These are phyloP conservation scores for Clitopilus hobsonii DNA, from an alignment of 768 basidiomycete species.

Conservation along the genomic window DNA sequence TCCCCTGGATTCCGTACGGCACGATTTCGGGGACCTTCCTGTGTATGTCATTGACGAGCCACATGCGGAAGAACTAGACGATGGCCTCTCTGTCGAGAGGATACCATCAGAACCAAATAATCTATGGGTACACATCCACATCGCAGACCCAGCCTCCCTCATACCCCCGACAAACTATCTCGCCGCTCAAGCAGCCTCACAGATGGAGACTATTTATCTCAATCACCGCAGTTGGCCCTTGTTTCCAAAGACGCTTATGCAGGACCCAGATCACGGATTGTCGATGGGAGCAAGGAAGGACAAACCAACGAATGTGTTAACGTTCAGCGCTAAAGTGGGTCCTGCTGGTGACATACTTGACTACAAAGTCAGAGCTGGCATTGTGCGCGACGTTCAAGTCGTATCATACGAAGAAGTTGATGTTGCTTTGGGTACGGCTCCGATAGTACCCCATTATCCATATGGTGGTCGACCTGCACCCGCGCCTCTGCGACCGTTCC, in stretches of 20 bases:
- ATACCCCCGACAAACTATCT: conserved; percentile 69
- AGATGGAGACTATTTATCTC: conserved; percentile 58
- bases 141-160: conserved; percentile 86
- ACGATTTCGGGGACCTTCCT: conserved; percentile 78
- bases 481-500: conserved; percentile 2
- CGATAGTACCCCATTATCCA: conserved; percentile 26
- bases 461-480: conserved; percentile 30
- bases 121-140: conserved; percentile 84
- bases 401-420: conserved; percentile 72
- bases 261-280: conserved; percentile 34
- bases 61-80: conserved; percentile 83
- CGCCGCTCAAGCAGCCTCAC: conserved; percentile 49
- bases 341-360: conserved; percentile 62
- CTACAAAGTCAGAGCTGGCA: conserved; percentile 61
- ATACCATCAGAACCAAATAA: conserved; percentile 52
- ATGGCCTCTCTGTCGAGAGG: conserved; percentile 83
- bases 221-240: conserved; percentile 62
- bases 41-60: conserved; percentile 88
- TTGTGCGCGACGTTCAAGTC: conserved; percentile 63
- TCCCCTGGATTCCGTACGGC: conserved; percentile 64
- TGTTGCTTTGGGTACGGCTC: conserved; percentile 29
- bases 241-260: conserved; percentile 58
- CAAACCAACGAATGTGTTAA: conserved; percentile 55
- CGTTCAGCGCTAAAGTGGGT: conserved; percentile 76
- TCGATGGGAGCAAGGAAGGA: conserved; percentile 34